These are phyloP conservation scores for Fagopyrum homotropicum DNA, from an alignment of 148 eudicot species.

Conservation along the genomic window DNA sequence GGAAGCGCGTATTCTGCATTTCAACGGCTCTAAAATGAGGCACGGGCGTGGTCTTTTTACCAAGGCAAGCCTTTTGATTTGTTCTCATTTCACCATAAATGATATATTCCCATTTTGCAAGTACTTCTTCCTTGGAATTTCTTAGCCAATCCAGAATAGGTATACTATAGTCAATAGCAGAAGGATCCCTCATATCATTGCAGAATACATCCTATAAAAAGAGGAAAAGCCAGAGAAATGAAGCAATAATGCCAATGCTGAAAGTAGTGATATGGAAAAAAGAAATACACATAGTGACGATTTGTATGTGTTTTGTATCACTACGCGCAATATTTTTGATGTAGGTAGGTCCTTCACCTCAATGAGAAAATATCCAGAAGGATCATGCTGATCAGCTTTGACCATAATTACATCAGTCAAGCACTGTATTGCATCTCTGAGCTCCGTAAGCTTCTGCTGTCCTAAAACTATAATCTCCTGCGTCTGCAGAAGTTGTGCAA, in stretches of 20 bases:
- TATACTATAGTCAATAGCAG: constrained; percentile 67
- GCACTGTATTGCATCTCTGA: constrained; percentile 75
- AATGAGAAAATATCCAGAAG: constrained; percentile 89
- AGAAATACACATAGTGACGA: background rate
- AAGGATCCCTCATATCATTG: constrained; percentile 66
- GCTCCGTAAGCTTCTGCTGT: constrained; percentile 61
- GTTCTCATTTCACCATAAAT: constrained; percentile 49
- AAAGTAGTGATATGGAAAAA: background rate
- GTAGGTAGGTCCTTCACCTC: constrained; percentile 32
- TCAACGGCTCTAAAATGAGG: constrained; percentile 51
- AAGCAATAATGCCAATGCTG: background rate
- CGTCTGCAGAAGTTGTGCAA: constrained; percentile 30
- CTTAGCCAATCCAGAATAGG: constrained; percentile 79
- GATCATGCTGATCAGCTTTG: constrained; percentile 52
- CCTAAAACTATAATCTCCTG: constrained; percentile 83
- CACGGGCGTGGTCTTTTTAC: constrained; percentile 26
- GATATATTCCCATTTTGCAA: constrained; percentile 73
- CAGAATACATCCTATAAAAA: constrained; percentile 60
- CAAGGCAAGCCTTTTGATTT: constrained; percentile 33
- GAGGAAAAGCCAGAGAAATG: background rate
- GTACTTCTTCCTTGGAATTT: constrained; percentile 53
- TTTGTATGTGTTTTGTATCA: background rate
- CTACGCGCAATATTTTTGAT: background rate
- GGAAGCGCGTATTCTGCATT: constrained; percentile 59
- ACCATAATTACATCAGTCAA: constrained; percentile 71